A percentile compares a stretch with the other conserved stretches of the same genome.
phyloP scores from a whole-genome alignment of 139 green algal genomes.

The Haematococcus lacustris region DNA sequence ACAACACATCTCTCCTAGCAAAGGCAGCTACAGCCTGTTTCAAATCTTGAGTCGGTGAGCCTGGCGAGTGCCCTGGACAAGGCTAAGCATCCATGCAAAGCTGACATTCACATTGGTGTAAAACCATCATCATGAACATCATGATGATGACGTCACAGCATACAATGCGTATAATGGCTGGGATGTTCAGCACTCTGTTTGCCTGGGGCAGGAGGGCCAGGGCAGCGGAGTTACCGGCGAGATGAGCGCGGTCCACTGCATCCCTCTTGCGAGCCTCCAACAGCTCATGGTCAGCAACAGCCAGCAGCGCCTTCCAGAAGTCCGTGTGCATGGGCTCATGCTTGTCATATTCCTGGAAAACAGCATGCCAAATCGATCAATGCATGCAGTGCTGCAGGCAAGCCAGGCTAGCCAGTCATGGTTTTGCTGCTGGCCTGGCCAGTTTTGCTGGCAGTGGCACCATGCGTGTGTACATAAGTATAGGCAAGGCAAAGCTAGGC shows the following conservation, averaged over 20 bases:
- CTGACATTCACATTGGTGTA: no score
- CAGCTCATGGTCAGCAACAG: slow-evolving; percentile 35
- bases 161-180: no score
- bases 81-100: no score
- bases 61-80: no score
- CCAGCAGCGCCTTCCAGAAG: slow-evolving; percentile 38
- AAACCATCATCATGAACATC: no score
- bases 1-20: no score
- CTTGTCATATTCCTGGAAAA: slow-evolving; percentile 60
- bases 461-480: neutral
- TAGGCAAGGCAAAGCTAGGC: neutral
- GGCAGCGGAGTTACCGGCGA: no score
- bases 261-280: slow-evolving; percentile 12
- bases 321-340: slow-evolving; percentile 39
- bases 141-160: no score
- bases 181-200: no score
- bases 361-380: neutral
- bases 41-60: no score
- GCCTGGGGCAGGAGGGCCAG: no score
- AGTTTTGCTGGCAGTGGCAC: neutral
- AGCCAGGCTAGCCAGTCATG: neutral
- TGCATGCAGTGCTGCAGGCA: neutral
- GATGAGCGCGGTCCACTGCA: neutral
- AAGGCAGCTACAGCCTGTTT: no score
- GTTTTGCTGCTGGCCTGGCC: neutral